Percentiles rank a stretch among this genome's conserved stretches.
Conservation (phyloP, 2,329 filamentous ascomycete species). For the Aspergillus bombycis region DNA sequence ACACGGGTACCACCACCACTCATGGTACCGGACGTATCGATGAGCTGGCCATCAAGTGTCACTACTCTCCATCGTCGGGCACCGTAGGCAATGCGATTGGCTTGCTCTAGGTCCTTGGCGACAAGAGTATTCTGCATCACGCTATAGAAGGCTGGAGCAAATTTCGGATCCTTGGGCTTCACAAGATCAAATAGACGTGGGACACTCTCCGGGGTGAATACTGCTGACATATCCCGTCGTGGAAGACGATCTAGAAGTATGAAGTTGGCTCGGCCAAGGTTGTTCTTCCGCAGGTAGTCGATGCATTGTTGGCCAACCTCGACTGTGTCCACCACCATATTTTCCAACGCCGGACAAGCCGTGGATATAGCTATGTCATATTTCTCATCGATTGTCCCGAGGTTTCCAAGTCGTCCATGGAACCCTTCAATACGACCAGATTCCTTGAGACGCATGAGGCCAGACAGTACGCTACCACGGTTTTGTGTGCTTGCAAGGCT, state of each 20-base stretch:
- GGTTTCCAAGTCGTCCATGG: constrained; percentile 89
- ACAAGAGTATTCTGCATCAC: constrained; percentile 95
- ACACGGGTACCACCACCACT: constrained; percentile 91
- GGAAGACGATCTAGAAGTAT: constrained; percentile 91
- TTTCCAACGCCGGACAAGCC: constrained; percentile 86
- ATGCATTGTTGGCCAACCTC: constrained; percentile 98
- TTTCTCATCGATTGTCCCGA: constrained; percentile 88
- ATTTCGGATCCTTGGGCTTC: constrained; percentile 82
- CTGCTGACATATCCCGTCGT: constrained; percentile 73
- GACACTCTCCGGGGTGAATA: constrained; percentile 88
- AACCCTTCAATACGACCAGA: constrained; percentile 97
- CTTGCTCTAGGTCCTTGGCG: constrained; percentile 88
- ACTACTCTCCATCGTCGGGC: constrained; percentile 94
- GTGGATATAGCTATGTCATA: constrained; percentile 99
- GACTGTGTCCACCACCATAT: constrained; percentile 95
- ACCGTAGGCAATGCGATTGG: constrained; percentile 95
- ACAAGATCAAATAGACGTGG: constrained; percentile 92
- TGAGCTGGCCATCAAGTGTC: constrained; percentile 90
- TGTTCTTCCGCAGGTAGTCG: constrained; percentile 95
- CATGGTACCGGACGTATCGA: constrained; percentile 99
- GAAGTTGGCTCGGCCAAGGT: constrained; percentile 93
- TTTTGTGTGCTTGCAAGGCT: constrained; percentile 89
- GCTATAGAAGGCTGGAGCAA: constrained; percentile 90
- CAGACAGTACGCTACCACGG: constrained; percentile 87
- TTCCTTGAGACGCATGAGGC: constrained; percentile 91